Evolutionary conservation across 495 filamentous ascomycete genomes (phyloP).

Genomic region (Podospora anserina): DNA sequence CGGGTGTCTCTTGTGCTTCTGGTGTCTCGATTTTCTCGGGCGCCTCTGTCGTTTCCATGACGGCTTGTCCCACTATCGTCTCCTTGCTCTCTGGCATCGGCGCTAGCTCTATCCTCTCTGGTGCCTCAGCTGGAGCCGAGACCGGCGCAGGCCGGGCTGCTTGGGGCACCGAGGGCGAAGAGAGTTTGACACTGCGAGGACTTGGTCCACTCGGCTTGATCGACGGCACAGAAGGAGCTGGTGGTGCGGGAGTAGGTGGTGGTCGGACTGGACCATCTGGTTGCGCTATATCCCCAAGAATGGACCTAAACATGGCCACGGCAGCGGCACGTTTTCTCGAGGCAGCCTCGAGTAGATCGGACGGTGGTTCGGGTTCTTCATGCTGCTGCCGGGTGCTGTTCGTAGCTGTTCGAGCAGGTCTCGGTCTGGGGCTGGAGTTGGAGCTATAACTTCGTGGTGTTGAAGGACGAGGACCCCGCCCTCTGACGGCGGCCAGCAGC

Average conservation of each 20-base stretch:
- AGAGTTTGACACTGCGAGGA: background rate
- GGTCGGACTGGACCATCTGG: background rate
- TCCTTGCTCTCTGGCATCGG: background rate
- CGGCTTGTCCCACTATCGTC: background rate
- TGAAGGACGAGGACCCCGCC: slow-evolving; percentile 3
- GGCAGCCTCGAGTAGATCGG: slow-evolving; percentile 10
- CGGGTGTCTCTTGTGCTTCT: background rate
- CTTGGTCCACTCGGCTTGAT: background rate
- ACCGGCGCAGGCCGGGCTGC: background rate
- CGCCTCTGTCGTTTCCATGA: background rate
- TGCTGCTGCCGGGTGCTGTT: background rate
- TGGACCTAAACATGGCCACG: slow-evolving; percentile 26
- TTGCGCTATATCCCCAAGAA: slow-evolving; percentile 18
- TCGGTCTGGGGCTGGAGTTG: background rate
- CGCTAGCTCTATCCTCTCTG: background rate
- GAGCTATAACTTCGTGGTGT: slow-evolving; percentile 14
- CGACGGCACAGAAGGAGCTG: background rate
- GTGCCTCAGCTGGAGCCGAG: background rate
- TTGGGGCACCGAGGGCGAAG: background rate
- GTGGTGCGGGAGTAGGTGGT: background rate
- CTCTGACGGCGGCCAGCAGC: slow-evolving; percentile 14
- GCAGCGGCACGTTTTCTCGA: slow-evolving; percentile 8
- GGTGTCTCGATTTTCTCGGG: background rate
- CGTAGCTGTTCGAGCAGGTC: background rate
- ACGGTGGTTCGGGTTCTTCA: background rate